These are phyloP conservation scores for Zymoseptoria ardabiliae DNA, from an alignment of 2,329 filamentous ascomycete species.

Conservation along the genomic window DNA sequence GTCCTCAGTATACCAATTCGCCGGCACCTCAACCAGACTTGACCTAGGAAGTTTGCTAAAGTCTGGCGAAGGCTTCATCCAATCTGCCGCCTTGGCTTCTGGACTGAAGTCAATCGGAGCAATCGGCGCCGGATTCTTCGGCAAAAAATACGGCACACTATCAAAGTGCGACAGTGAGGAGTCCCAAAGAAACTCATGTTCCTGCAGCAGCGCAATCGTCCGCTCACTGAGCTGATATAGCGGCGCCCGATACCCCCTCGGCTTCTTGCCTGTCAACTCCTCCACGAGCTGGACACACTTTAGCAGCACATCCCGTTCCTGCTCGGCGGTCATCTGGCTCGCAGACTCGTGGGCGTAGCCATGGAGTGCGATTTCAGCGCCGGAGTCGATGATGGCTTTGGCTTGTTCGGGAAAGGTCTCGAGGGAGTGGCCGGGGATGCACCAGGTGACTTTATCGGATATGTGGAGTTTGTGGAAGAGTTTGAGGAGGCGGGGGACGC, in stretches of 20 bases:
- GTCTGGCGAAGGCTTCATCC: constrained; percentile 40
- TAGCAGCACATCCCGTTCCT: constrained; percentile 44
- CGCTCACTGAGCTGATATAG: constrained; percentile 45
- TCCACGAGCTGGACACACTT: constrained; percentile 43
- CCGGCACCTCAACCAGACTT: constrained; percentile 41
- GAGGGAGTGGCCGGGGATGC: constrained; percentile 52
- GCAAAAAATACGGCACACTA: constrained; percentile 44
- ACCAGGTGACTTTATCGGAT: constrained; percentile 51
- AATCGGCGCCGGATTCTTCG: constrained; percentile 34
- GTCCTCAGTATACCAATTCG: constrained; percentile 47
- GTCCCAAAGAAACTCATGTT: constrained; percentile 46
- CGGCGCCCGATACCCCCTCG: constrained; percentile 45
- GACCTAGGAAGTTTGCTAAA: constrained; percentile 25
- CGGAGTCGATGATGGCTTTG: constrained; percentile 44
- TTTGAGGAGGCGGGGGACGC: constrained; percentile 48
- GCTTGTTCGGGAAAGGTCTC: constrained; percentile 51
- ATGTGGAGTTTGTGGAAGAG: constrained; percentile 47
- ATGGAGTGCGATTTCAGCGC: constrained; percentile 47
- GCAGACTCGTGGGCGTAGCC: constrained; percentile 45
- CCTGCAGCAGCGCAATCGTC: constrained; percentile 43
- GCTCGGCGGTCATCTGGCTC: constrained; percentile 39
- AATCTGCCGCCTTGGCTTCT: constrained; percentile 31
- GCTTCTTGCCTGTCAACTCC: constrained; percentile 38
- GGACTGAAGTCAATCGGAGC: constrained; percentile 35
- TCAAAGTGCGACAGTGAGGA: constrained; percentile 46